phyloP scores from a whole-genome alignment of 2,329 filamentous ascomycete species.

The Tolypocladium amazonense region DNA sequence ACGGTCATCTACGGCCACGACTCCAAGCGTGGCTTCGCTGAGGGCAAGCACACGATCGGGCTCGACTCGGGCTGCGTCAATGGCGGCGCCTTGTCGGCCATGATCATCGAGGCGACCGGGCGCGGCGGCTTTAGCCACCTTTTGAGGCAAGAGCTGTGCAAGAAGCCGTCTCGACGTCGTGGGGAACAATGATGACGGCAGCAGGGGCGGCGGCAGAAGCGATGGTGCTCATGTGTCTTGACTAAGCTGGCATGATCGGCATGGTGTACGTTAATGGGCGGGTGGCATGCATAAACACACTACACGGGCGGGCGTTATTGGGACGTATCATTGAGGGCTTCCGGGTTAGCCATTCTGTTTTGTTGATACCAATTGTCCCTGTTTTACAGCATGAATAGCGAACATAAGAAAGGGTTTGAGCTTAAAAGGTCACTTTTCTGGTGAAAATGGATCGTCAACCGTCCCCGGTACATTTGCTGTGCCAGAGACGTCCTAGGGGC shows the following conservation, averaged over 20 bases:
- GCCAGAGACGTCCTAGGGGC: background rate
- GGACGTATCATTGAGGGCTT: background rate
- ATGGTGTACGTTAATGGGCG: background rate
- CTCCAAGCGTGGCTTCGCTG: conserved; percentile 53
- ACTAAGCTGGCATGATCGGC: background rate
- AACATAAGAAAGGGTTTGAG: background rate
- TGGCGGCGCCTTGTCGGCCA: conserved; percentile 64
- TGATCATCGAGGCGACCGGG: conserved; percentile 53
- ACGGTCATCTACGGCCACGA: conserved; percentile 88
- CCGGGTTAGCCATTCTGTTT: background rate
- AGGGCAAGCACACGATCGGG: conserved; percentile 63
- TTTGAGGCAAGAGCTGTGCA: conserved; percentile 31
- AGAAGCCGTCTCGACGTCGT: background rate
- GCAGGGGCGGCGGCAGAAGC: background rate
- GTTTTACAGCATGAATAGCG: background rate
- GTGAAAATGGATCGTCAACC: background rate
- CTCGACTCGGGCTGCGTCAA: conserved; percentile 75
- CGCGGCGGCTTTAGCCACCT: conserved; percentile 22
- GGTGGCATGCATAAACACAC: background rate
- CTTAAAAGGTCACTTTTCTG: background rate
- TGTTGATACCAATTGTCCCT: background rate
- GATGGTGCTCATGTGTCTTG: too few relatives aligned
- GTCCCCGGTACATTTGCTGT: background rate
- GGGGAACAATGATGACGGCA: background rate
- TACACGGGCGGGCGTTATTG: background rate